phyloP scores from a whole-genome alignment of 2,329 filamentous ascomycete species.

The Microsporum audouinii region DNA sequence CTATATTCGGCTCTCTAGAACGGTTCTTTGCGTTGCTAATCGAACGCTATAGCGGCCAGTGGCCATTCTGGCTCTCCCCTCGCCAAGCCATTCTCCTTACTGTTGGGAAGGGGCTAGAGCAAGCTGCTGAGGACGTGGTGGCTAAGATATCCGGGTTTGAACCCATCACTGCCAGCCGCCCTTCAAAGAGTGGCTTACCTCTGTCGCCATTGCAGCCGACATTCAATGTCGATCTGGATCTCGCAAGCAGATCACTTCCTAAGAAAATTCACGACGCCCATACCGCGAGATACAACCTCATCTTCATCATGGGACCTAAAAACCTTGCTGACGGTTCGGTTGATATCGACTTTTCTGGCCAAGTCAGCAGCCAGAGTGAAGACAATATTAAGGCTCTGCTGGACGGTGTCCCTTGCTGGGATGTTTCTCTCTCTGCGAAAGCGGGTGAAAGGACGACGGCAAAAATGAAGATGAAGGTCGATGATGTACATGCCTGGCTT shows the following conservation, averaged over 20 bases:
- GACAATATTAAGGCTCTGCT: conserved; percentile 20
- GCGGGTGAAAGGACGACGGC: conserved; percentile 5
- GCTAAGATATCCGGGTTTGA: conserved; percentile 37
- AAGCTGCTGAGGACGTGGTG: conserved; percentile 41
- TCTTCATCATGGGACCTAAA: conserved; percentile 59
- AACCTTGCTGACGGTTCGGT: conserved; percentile 50
- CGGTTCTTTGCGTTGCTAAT: conserved; percentile 75
- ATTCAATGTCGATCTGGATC: conserved; percentile 60
- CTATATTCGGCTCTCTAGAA: conserved; percentile 74
- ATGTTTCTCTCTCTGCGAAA: conserved; percentile 6
- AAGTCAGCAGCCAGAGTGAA: conserved; percentile 33
- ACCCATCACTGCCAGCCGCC: conserved; percentile 5
- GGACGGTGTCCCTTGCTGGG: conserved; percentile 15
- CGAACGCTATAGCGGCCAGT: conserved; percentile 67
- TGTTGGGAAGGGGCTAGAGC: conserved; percentile 46
- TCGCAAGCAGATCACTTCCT: conserved; percentile 48
- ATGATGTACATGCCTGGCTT: conserved; percentile 29
- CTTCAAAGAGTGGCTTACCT: conserved; percentile 12
- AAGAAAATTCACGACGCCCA: conserved; percentile 65
- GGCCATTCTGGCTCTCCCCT: conserved; percentile 83
- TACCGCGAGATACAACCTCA: conserved; percentile 57
- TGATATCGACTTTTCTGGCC: conserved; percentile 31
- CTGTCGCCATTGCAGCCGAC: conserved; percentile 46
- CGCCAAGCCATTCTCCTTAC: conserved; percentile 64
- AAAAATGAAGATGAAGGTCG: conserved; percentile 25